These are phyloP conservation scores for Limonium bicolor DNA, from an alignment of 148 eudicot genomes.

Conservation along the genomic window DNA sequence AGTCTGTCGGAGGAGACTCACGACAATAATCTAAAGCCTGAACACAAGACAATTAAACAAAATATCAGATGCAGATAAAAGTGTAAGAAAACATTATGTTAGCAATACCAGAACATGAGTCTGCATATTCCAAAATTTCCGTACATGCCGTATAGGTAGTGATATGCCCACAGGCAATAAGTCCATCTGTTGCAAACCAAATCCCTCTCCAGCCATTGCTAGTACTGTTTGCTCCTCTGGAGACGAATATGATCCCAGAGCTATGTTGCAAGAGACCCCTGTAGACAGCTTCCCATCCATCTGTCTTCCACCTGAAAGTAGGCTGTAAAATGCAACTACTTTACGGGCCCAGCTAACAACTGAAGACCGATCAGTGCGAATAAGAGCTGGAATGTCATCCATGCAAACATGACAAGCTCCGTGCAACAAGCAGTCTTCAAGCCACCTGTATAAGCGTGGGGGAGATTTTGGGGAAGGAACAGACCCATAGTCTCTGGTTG, in stretches of 20 bases:
- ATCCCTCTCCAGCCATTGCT: slow-evolving; percentile 94
- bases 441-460: slow-evolving; percentile 88
- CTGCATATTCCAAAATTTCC: not conserved
- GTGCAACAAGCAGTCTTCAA: slow-evolving; percentile 65
- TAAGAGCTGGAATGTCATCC: slow-evolving; percentile 68
- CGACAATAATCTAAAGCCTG: slow-evolving; percentile 92
- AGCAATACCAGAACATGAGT: not conserved
- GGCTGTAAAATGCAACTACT: slow-evolving; percentile 72
- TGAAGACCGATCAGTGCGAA: slow-evolving; percentile 41
- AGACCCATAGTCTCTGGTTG: slow-evolving; percentile 13
- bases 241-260: slow-evolving; percentile 51
- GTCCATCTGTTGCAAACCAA: slow-evolving; percentile 92
- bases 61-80: not conserved
- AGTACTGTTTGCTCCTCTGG: slow-evolving; percentile 62
- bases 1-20: slow-evolving; percentile 88
- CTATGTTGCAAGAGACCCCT: slow-evolving; percentile 68
- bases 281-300: slow-evolving; percentile 50
- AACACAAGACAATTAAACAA: slow-evolving; percentile 2
- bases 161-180: slow-evolving; percentile 87
- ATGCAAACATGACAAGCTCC: slow-evolving; percentile 37
- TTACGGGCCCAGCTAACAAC: slow-evolving; percentile 82
- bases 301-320: slow-evolving; percentile 55
- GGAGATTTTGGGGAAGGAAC: slow-evolving; percentile 31
- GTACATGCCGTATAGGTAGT: slow-evolving; percentile 88
- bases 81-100: not conserved